These are phyloP conservation scores for Maudiozyma turicensis DNA, from an alignment of 805 yeast species.

Conservation along the genomic window DNA sequence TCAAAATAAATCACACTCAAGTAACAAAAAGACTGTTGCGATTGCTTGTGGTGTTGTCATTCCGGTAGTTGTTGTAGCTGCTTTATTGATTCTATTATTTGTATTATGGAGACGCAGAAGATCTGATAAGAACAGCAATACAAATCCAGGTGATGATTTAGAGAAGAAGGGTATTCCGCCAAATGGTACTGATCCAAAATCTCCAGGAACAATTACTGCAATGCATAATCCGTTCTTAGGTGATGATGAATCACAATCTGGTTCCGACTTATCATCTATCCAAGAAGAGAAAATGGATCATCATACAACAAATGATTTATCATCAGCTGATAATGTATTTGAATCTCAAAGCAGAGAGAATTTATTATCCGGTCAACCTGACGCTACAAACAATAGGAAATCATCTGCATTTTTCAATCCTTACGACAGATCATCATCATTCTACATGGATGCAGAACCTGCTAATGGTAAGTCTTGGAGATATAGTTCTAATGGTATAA, in stretches of 20 bases:
- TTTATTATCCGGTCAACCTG: constrained; percentile 16
- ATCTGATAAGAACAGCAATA: constrained; percentile 23
- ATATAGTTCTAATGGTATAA: constrained; percentile 21
- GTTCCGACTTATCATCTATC: constrained; percentile 42
- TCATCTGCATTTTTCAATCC: constrained; percentile 18
- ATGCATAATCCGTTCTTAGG: constrained; percentile 27
- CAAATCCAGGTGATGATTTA: constrained; percentile 26
- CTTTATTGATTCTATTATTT: constrained; percentile 40
- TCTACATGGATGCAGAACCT: constrained; percentile 27
- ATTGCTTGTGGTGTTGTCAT: constrained; percentile 86
- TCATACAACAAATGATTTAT: constrained; percentile 22
- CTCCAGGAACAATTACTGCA: constrained; percentile 17
- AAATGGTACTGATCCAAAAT: constrained; percentile 30
- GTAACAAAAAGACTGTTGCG: constrained; percentile 50
- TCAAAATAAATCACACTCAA: constrained; percentile 9
- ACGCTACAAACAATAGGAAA: constrained; percentile 16
- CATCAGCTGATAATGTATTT: constrained; percentile 4
- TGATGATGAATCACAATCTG: constrained; percentile 27
- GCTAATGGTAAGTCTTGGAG: constrained; percentile 52
- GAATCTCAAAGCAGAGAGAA: constrained; percentile 34
- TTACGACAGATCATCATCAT: constrained; percentile 24
- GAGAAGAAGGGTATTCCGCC: constrained; percentile 31
- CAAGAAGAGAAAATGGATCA: constrained; percentile 14
- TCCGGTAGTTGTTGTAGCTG: constrained; percentile 48
- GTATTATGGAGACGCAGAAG: constrained; percentile 45